phyloP scores from a whole-genome alignment of 345 rosid genomes.

The Aurinia saxatilis region DNA sequence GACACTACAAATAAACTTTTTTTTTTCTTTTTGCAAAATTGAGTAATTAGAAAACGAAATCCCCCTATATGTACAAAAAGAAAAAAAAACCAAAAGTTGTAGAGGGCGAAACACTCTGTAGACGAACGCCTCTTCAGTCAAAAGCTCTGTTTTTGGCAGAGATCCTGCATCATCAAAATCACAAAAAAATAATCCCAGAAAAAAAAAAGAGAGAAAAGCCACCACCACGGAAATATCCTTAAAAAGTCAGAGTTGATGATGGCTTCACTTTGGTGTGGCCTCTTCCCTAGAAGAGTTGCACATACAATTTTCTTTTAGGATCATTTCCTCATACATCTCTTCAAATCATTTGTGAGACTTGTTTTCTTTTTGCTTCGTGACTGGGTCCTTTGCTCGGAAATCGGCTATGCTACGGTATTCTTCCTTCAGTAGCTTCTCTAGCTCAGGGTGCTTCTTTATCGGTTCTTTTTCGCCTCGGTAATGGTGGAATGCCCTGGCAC shows the following conservation, averaged over 20 bases:
- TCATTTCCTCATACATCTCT: constrained; percentile 10
- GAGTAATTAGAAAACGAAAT: constrained; percentile 16
- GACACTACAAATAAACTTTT: constrained; percentile 9
- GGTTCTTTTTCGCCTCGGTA: constrained; percentile 53
- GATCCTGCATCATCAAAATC: constrained; percentile 17
- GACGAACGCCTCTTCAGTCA: constrained; percentile 25
- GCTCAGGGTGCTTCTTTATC: constrained; percentile 59
- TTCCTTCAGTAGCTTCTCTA: constrained; percentile 70
- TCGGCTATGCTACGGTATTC: constrained; percentile 61
- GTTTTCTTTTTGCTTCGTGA: constrained; percentile 29
- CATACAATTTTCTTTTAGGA: constrained; percentile 14
- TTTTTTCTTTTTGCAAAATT: not conserved
- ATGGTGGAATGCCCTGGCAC: constrained; percentile 94
- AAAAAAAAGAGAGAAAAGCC: constrained; percentile 2
- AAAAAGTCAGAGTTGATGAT: constrained; percentile 10
- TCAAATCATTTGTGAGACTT: constrained; percentile 14
- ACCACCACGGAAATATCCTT: constrained; percentile 16
- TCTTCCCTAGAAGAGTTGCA: constrained; percentile 14
- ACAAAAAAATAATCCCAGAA: not conserved
- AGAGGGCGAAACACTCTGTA: constrained; percentile 18
- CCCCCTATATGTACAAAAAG: constrained; percentile 9
- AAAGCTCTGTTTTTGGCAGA: constrained; percentile 13
- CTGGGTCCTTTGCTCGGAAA: constrained; percentile 55
- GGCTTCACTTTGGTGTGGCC: constrained; percentile 18
- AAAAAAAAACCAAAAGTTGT: not conserved